A percentile compares a stretch with the other conserved stretches of the same genome.
Evolutionary conservation across 495 filamentous ascomycete genomes (phyloP).

Genomic region (Aspergillus nidulans): DNA sequence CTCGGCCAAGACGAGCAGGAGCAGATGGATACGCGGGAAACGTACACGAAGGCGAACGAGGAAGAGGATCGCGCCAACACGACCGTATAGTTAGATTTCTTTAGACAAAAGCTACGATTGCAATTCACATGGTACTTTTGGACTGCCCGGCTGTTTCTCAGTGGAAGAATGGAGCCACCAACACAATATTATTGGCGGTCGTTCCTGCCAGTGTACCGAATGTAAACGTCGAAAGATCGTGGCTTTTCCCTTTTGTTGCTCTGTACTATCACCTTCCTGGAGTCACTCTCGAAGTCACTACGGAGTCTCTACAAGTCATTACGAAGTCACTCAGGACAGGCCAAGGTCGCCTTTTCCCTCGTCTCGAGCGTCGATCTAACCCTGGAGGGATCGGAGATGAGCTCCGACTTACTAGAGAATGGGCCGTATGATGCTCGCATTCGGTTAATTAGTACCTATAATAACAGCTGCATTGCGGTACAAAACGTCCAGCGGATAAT

Average conservation of each 20-base stretch:
- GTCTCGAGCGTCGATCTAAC: background rate
- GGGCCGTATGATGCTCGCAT: slow-evolving; percentile 1
- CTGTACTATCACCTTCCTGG: too few relatives aligned
- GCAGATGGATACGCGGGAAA: slow-evolving; percentile 33
- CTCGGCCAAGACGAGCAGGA: slow-evolving; percentile 40
- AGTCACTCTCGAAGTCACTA: too few relatives aligned
- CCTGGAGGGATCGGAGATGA: slow-evolving; percentile 10
- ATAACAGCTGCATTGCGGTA: background rate
- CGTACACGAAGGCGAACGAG: slow-evolving; percentile 35
- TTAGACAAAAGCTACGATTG: slow-evolving; percentile 12
- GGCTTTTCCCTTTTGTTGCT: too few relatives aligned
- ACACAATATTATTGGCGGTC: too few relatives aligned
- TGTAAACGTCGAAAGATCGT: too few relatives aligned
- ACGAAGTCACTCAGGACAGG: background rate
- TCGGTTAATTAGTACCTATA: background rate
- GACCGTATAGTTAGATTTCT: slow-evolving; percentile 29
- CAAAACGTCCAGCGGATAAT: slow-evolving; percentile 1
- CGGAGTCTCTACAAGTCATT: too few relatives aligned
- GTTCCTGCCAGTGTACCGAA: too few relatives aligned
- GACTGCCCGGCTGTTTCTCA: too few relatives aligned
- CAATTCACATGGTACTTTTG: too few relatives aligned
- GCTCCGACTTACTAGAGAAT: background rate
- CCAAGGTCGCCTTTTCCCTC: background rate
- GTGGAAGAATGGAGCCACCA: too few relatives aligned
- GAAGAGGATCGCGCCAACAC: slow-evolving; percentile 44